Conservation (phyloP, 176 grass and related monocot genomes). For the Musa schizocarpa region DNA sequence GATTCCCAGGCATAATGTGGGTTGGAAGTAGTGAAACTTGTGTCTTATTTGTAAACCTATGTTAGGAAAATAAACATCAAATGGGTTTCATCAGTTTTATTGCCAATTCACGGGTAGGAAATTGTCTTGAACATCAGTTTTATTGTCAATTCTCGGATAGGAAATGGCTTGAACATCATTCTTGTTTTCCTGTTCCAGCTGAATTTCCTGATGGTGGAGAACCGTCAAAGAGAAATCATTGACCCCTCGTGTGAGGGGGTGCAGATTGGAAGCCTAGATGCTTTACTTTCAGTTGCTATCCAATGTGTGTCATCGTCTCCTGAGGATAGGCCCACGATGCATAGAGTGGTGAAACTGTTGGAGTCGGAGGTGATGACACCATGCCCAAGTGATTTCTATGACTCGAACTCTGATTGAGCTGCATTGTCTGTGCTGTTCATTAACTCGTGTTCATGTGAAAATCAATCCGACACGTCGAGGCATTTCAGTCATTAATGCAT, state of each 20-base stretch:
- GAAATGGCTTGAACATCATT: background rate
- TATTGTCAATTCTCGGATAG: too few species aligned
- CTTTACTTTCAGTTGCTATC: constrained; percentile 81
- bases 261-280: constrained; percentile 78
- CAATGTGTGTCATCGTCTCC: constrained; percentile 78
- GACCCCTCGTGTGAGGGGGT: constrained; percentile 76
- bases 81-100: background rate
- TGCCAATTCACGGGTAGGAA: too few species aligned
- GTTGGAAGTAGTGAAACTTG: too few species aligned
- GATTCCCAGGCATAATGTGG: too few species aligned
- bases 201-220: constrained; percentile 72
- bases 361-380: constrained; percentile 98
- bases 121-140: too few species aligned
- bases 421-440: background rate
- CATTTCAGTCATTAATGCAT: background rate
- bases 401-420: constrained; percentile 63
- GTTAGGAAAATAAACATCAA: background rate
- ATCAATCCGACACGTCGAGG: background rate
- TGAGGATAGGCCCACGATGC: constrained; percentile 92
- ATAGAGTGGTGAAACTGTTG: constrained; percentile 85
- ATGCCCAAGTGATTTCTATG: constrained; percentile 93
- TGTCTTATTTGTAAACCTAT: too few species aligned
- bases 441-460: background rate
- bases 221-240: constrained; percentile 73
- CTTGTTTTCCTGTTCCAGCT: constrained; percentile 29